Base-by-base conservation (phyloP, 2,329 filamentous ascomycete species). In the Colletotrichum gigasporum region DNA sequence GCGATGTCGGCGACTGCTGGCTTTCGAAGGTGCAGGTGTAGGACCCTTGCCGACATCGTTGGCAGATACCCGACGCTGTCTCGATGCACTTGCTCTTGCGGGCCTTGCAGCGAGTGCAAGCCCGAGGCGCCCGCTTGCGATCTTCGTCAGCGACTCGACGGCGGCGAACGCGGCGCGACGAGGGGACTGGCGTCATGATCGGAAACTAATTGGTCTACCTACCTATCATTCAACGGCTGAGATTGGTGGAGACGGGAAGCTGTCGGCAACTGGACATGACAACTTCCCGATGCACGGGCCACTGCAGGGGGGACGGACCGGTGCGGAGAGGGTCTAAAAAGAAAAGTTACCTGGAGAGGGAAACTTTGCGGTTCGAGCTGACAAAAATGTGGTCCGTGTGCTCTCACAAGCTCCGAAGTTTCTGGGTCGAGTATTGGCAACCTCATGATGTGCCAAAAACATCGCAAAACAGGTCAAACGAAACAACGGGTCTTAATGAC, bases 31-130 rank as follows among this genome's bases (percentile, higher is more conserved):
- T 63, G 54, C 69, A 72, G 12, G 55, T 22, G 26, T 70, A 39
- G 2, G 70, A 71, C 30, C 64, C 69, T 42, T 66, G 56, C 12
- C 67, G 67, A 45, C 75, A 76, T 62, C 75, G 67, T 26, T 74
- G 69, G 41, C 73, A 78, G 28, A 65, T 65, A 1, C 71, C 73
- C 7, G 67, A 61, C 2, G 61, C 41, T 0, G 60, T 68, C 61
- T 75, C 73, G 18, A 77, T 72, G 41, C 75, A 76, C 59, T 73
- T 74, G 55, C 71, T 75, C 60, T 78, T 77, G 11, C 75, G 65
- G 4, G 71, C 66, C 57, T 77, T 77, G 55, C 75, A 77, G n/a
- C 69, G 71, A 53, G 72, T 68, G 55, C 74, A 77, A 69, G 74
- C 75, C 68, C 71, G 63, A 1, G 65, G 69, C 7, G 75, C 74